Conservation (phyloP, 345 rosid species). For the rapeseed (Brassica napus) region DNA sequence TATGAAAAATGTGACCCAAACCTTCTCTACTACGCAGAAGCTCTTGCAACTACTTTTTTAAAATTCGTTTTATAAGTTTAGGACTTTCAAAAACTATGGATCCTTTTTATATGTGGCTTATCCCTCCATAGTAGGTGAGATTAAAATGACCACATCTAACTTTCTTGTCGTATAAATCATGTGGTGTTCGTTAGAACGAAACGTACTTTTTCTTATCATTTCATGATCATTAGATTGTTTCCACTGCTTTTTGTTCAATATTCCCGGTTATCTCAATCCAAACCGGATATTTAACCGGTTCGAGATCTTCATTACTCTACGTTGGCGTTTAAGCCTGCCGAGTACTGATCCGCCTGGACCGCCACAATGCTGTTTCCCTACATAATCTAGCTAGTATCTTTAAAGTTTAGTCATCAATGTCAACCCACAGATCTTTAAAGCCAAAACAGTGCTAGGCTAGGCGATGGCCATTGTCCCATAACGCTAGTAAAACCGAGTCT, state of each 20-base stretch:
- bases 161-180: too few relatives aligned
- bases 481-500: background rate
- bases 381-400: background rate
- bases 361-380: too few relatives aligned
- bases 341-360: too few relatives aligned
- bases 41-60: background rate
- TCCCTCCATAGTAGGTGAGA: background rate
- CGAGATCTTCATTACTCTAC: background rate
- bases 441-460: background rate
- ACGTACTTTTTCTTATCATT: background rate
- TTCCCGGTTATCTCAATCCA: background rate
- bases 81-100: background rate
- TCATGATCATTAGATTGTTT: too few relatives aligned
- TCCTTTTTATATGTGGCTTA: background rate
- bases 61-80: background rate
- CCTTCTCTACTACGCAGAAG: slow-evolving; percentile 16
- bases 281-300: background rate
- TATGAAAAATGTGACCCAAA: slow-evolving; percentile 12
- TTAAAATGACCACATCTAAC: too few relatives aligned
- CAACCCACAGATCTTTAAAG: background rate
- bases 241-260: background rate
- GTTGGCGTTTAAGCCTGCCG: too few relatives aligned
- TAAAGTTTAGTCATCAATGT: background rate
- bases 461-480: background rate
- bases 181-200: too few relatives aligned